Conservation (phyloP, 305 asterid genomes). For the Solanum hybrid region DNA sequence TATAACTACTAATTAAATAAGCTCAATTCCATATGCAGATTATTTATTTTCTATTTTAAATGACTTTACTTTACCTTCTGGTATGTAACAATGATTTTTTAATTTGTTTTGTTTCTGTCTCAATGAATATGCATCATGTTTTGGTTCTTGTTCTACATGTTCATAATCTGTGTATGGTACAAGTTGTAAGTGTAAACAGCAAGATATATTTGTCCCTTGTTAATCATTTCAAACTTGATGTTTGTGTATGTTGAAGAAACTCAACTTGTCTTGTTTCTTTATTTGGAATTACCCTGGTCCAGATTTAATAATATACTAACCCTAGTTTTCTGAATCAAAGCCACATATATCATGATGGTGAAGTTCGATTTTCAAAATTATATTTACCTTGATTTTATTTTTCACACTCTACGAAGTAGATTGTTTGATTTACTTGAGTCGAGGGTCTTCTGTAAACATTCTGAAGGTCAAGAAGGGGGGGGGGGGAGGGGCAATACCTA, state of each 20-base stretch:
- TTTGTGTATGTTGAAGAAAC: background rate
- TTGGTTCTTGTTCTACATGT: background rate
- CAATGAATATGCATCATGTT: background rate
- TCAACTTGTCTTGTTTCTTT: background rate
- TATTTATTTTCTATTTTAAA: background rate
- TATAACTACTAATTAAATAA: background rate
- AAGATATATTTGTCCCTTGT: background rate
- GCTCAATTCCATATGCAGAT: conserved; percentile 25
- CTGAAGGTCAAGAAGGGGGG: background rate
- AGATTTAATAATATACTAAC: background rate
- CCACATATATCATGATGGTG: background rate
- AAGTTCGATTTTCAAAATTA: background rate
- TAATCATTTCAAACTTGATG: background rate
- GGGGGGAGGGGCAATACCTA: background rate
- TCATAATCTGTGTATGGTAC: background rate
- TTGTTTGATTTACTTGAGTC: background rate
- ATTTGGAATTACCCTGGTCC: background rate
- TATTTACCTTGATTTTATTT: background rate
- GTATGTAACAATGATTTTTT: background rate
- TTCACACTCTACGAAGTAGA: background rate
- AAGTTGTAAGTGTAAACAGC: background rate
- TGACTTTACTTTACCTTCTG: background rate
- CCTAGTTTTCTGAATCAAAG: background rate
- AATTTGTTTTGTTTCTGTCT: background rate
- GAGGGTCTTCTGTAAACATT: background rate